A percentile compares a stretch with the other conserved stretches of the same genome.
phyloP scores from a whole-genome alignment of 495 filamentous ascomycete genomes.

The Neohortaea acidophila region DNA sequence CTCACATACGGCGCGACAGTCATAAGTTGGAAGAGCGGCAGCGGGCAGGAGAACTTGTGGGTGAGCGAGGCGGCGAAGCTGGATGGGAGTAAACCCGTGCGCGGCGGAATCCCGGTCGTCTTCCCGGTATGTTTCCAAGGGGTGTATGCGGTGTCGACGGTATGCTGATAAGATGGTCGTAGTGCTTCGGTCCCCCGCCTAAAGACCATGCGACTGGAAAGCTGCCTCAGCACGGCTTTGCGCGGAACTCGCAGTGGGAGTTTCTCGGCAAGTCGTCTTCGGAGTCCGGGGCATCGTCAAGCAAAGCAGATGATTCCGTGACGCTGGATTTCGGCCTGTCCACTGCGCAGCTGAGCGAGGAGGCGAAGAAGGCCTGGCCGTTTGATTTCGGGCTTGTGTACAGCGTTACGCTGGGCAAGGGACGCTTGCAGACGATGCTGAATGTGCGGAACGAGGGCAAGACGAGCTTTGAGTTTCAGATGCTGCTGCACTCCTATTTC shows the following conservation, averaged over 20 bases:
- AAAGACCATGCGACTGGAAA: conserved; percentile 51
- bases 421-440: conserved; percentile 57
- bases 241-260: conserved; percentile 65
- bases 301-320: conserved; percentile 45
- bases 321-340: conserved; percentile 93
- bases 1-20: conserved; percentile 87
- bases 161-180: conserved; percentile 2
- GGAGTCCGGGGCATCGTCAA: conserved; percentile 31
- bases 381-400: conserved; percentile 83
- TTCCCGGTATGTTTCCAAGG: conserved; percentile 65
- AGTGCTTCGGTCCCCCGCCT: conserved; percentile 84
- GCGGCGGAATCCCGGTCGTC: conserved; percentile 80
- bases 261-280: conserved; percentile 57
- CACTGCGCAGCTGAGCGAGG: conserved; percentile 47
- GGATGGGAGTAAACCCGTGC: conserved; percentile 50
- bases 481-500: conserved; percentile 84
- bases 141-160: too few relatives aligned
- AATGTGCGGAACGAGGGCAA: conserved; percentile 75
- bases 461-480: conserved; percentile 75
- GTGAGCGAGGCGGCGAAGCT: conserved; percentile 58
- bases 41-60: conserved; percentile 77
- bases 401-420: conserved; percentile 64
- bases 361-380: conserved; percentile 53
- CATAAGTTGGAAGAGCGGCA: conserved; percentile 79
- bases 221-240: conserved; percentile 92